phyloP scores from a whole-genome alignment of 768 basidiomycete species.

The Hygrocybe coccinea region DNA sequence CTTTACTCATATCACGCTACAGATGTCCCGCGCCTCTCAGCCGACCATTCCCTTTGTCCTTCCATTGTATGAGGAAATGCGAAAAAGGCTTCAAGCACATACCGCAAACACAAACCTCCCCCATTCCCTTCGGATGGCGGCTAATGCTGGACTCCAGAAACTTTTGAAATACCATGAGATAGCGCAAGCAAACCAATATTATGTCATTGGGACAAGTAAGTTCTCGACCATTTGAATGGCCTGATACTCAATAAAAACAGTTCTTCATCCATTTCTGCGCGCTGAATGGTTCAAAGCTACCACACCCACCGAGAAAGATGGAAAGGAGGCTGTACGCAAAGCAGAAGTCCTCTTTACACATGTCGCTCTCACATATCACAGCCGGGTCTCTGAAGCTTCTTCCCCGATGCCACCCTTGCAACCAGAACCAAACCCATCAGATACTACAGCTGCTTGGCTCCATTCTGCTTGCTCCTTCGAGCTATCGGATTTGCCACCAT shows the following conservation, averaged over 20 bases:
- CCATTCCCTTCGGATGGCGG: slow-evolving; percentile 17
- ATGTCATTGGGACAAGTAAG: slow-evolving; percentile 27
- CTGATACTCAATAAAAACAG: slow-evolving; percentile 10
- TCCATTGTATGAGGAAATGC: slow-evolving; percentile 27
- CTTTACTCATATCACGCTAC: slow-evolving; percentile 28
- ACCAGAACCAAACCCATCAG: not conserved
- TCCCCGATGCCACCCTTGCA: not conserved
- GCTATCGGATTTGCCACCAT: not conserved
- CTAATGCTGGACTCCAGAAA: slow-evolving; percentile 22
- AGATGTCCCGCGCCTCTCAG: slow-evolving; percentile 20
- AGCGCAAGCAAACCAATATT: slow-evolving; percentile 23
- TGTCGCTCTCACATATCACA: slow-evolving; percentile 3
- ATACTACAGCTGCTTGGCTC: not conserved
- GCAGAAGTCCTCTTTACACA: not conserved
- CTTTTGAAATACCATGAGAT: slow-evolving; percentile 22
- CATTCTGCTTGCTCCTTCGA: slow-evolving; percentile 12
- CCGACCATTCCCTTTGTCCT: slow-evolving; percentile 31
- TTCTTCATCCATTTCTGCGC: slow-evolving; percentile 25
- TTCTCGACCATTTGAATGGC: slow-evolving; percentile 1
- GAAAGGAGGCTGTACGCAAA: not conserved
- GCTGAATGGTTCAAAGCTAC: slow-evolving; percentile 18
- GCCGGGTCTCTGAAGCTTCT: not conserved
- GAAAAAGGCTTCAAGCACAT: slow-evolving; percentile 14
- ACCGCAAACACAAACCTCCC: not conserved
- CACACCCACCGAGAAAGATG: not conserved